Evolutionary conservation across 257 asterid genomes (phyloP).

Genomic region (Solanum sejunctum): DNA sequence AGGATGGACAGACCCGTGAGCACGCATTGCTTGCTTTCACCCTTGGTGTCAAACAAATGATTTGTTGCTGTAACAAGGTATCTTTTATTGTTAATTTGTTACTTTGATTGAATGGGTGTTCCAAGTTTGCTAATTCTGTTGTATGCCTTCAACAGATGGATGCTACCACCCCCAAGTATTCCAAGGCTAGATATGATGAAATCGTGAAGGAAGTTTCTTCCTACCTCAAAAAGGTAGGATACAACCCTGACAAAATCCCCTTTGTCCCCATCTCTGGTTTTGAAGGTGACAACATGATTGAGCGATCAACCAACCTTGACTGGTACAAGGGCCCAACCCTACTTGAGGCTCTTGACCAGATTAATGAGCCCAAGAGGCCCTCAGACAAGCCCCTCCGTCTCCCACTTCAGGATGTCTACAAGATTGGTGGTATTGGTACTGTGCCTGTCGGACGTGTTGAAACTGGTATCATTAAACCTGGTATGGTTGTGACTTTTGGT

Average conservation of each 20-base stretch:
- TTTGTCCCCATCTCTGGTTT: constrained; percentile 58
- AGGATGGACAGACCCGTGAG: constrained; percentile 90
- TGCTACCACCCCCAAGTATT: constrained; percentile 56
- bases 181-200: constrained; percentile 51
- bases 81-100: background rate
- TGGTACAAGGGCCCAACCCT: constrained; percentile 68
- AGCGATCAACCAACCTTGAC: constrained; percentile 48
- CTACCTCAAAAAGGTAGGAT: constrained; percentile 54
- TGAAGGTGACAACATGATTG: constrained; percentile 56
- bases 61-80: constrained; percentile 82
- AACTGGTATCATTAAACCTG: constrained; percentile 18
- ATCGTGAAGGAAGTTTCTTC: constrained; percentile 57
- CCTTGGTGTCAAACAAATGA: constrained; percentile 82
- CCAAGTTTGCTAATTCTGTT: background rate
- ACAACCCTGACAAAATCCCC: constrained; percentile 56
- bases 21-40: constrained; percentile 78
- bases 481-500: constrained; percentile 17
- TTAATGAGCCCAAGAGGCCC: constrained; percentile 30
- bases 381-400: constrained; percentile 44
- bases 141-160: constrained; percentile 29
- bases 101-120: background rate
- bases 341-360: constrained; percentile 38
- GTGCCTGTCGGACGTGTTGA: constrained; percentile 48
- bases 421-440: constrained; percentile 36
- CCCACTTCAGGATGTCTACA: constrained; percentile 45